phyloP scores from a whole-genome alignment of 2,329 filamentous ascomycete genomes.

The Penicillium sp. region DNA sequence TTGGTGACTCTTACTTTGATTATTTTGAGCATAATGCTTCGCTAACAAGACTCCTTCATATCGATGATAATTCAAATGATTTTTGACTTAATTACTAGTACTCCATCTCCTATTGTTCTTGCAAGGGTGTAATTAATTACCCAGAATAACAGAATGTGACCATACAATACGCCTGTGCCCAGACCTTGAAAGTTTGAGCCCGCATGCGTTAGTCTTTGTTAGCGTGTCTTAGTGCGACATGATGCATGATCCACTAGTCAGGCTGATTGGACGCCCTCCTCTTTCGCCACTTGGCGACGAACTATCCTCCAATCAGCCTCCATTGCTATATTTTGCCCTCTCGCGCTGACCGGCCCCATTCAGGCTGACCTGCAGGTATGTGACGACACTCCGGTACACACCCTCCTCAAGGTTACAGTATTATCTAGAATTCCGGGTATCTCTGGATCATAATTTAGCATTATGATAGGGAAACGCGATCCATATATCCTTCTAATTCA shows the following conservation, averaged over 20 bases:
- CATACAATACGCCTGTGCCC: neutral
- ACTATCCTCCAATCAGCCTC: neutral
- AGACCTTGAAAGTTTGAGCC: neutral
- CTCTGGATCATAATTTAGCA: neutral
- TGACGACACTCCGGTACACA: neutral
- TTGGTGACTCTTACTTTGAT: neutral
- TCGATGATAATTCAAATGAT: neutral
- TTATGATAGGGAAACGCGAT: neutral
- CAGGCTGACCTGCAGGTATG: neutral
- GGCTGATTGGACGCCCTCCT: neutral
- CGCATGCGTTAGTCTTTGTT: neutral
- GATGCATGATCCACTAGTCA: neutral
- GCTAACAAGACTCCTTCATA: neutral
- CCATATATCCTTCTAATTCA: neutral
- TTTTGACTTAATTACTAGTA: neutral
- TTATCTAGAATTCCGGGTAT: neutral
- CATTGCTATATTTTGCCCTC: neutral
- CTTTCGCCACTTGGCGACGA: neutral
- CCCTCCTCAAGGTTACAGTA: neutral
- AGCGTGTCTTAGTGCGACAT: neutral
- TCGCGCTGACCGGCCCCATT: neutral
- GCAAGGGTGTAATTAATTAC: neutral
- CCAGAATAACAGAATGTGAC: conserved; percentile 1
- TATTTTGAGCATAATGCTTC: neutral
- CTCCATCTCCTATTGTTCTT: neutral